phyloP scores from a whole-genome alignment of 192 early-diverging fungal species.

The Pecoramyces ruminantium region DNA sequence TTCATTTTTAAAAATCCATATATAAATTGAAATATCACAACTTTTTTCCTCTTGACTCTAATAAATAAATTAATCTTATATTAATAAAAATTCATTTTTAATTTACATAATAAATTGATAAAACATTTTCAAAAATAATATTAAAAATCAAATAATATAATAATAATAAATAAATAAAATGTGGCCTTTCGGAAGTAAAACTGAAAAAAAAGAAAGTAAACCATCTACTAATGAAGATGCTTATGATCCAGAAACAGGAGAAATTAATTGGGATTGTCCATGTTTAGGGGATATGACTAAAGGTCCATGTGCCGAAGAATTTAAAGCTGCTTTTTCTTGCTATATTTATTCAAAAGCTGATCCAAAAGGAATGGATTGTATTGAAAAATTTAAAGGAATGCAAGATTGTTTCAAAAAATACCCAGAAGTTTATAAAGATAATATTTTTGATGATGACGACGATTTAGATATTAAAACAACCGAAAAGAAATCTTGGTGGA shows the following conservation, averaged over 20 bases:
- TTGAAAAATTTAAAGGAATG: conserved; percentile 85
- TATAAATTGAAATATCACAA: no score
- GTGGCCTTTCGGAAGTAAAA: neutral
- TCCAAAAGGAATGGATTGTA: conserved; percentile 93
- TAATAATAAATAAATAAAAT: neutral
- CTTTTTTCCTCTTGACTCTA: no score
- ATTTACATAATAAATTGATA: no score
- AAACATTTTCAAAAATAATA: no score
- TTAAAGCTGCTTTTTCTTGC: conserved; percentile 93
- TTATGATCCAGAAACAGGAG: conserved; percentile 26
- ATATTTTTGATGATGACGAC: neutral
- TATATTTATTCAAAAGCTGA: conserved; percentile 86
- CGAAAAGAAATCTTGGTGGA: neutral
- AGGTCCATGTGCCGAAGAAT: conserved; percentile 90
- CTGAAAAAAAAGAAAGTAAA: neutral
- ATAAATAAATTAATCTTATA: no score
- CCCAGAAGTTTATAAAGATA: neutral
- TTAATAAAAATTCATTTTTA: no score
- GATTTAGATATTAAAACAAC: neutral
- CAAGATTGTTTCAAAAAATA: conserved; percentile 60
- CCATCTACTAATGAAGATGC: neutral
- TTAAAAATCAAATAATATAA: no score
- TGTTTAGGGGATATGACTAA: conserved; percentile 89
- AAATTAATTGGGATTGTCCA: conserved; percentile 39
- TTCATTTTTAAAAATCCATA: no score